Percentiles rank a stretch among this genome's conserved stretches.
Conservation (phyloP, 495 filamentous ascomycete species). For the Eremomyces bilateralis region DNA sequence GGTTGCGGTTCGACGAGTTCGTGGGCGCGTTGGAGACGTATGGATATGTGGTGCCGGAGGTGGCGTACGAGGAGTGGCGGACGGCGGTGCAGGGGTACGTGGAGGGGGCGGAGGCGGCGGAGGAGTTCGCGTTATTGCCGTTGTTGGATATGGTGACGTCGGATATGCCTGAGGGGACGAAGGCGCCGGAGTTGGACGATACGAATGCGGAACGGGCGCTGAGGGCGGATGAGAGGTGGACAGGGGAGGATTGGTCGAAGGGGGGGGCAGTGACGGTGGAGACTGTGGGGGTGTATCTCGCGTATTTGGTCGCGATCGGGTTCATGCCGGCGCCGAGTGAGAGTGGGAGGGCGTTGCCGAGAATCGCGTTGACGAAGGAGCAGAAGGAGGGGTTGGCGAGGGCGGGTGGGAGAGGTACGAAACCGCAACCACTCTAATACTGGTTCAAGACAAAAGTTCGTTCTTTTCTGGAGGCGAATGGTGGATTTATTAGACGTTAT, state of each 20-base stretch:
- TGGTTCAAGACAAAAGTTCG: no score
- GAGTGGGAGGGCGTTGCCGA: neutral
- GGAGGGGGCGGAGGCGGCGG: slow-evolving; percentile 17
- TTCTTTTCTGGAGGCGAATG: no score
- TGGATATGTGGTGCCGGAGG: slow-evolving; percentile 52
- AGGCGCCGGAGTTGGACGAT: slow-evolving; percentile 65
- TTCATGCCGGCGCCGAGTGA: neutral
- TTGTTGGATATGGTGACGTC: slow-evolving; percentile 67
- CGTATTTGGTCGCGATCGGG: neutral
- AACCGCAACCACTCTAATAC: no score
- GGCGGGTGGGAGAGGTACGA: neutral
- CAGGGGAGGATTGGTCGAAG: slow-evolving; percentile 36
- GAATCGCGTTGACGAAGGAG: neutral
- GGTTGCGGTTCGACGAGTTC: slow-evolving; percentile 60
- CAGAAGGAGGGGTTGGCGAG: neutral
- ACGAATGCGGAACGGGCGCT: slow-evolving; percentile 43
- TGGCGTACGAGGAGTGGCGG: slow-evolving; percentile 33
- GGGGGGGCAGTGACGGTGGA: slow-evolving; percentile 44
- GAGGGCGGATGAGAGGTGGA: slow-evolving; percentile 37
- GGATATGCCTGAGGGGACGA: slow-evolving; percentile 56
- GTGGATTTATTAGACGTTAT: no score
- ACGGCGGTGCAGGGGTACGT: slow-evolving; percentile 20
- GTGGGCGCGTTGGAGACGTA: slow-evolving; percentile 47
- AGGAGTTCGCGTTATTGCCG: slow-evolving; percentile 56
- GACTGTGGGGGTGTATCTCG: slow-evolving; percentile 28